phyloP scores from a whole-genome alignment of 148 eudicot genomes.

The Rhododendron vialii region DNA sequence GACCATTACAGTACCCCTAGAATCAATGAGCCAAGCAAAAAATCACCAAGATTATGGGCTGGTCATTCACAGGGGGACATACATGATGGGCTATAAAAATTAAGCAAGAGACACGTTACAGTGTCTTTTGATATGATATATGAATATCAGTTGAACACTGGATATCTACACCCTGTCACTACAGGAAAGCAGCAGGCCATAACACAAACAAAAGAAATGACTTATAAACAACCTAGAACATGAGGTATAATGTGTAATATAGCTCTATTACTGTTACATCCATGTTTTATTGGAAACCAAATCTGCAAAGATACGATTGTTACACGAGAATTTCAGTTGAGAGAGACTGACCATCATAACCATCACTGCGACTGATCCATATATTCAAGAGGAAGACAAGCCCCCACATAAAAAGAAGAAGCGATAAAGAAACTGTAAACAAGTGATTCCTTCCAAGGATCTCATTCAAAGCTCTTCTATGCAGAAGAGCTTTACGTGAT shows the following conservation, averaged over 20 bases:
- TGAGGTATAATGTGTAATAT: not conserved
- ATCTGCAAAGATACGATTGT: not conserved
- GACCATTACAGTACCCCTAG: not conserved
- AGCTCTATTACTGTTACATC: not conserved
- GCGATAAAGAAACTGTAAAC: conserved; percentile 63
- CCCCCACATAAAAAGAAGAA: conserved; percentile 66
- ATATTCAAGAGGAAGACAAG: conserved; percentile 59
- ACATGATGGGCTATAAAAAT: not conserved
- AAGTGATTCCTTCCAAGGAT: conserved; percentile 40
- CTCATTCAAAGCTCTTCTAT: conserved; percentile 61
- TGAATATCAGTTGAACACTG: not conserved
- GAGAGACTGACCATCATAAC: conserved; percentile 43
- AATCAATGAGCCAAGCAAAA: not conserved
- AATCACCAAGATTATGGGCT: not conserved
- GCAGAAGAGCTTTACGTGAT: conserved; percentile 94
- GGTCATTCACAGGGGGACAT: not conserved
- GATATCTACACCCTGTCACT: not conserved
- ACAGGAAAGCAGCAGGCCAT: not conserved
- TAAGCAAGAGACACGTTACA: not conserved
- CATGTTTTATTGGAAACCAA: not conserved
- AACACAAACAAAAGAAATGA: not conserved
- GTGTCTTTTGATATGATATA: not conserved
- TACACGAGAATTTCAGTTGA: not conserved
- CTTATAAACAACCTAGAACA: too few relatives aligned
- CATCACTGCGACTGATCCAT: conserved; percentile 74